phyloP scores from a whole-genome alignment of 148 eudicot species.

The Spergularia bocconei region DNA sequence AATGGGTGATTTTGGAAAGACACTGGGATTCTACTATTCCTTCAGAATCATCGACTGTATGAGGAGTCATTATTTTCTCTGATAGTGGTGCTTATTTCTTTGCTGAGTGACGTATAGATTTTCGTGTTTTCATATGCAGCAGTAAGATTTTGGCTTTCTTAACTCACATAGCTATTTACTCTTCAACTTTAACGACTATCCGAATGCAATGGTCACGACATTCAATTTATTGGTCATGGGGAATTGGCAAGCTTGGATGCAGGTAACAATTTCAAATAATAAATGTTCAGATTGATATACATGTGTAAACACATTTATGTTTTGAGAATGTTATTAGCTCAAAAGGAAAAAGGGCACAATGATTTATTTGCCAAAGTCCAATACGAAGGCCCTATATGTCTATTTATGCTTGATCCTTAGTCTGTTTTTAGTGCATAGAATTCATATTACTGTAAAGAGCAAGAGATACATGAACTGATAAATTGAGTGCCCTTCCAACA shows the following conservation, averaged over 20 bases:
- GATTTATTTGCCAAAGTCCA: not conserved
- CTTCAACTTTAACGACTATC: constrained; percentile 97
- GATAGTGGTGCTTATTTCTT: not conserved
- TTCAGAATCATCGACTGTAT: not conserved
- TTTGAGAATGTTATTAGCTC: not conserved
- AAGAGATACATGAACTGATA: no score
- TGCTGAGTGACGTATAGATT: not conserved
- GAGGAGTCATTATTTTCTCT: not conserved
- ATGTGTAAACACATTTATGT: not conserved
- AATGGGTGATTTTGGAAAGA: not conserved
- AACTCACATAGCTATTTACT: constrained; percentile 70
- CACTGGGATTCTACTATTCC: not conserved
- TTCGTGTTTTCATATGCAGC: not conserved
- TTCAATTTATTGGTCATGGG: constrained; percentile 92
- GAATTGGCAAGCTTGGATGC: constrained; percentile 96
- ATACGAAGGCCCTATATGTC: not conserved
- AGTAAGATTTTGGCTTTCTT: constrained; percentile 37
- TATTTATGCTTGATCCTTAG: not conserved
- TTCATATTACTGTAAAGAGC: no score
- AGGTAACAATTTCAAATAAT: constrained; percentile 44
- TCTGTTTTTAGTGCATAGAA: no score
- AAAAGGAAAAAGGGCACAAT: not conserved
- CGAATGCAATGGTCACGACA: constrained; percentile 95
- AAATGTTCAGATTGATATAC: no score
- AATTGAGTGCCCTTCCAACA: no score